phyloP scores from a whole-genome alignment of 805 yeast genomes.

The Teunomyces pallodes region DNA sequence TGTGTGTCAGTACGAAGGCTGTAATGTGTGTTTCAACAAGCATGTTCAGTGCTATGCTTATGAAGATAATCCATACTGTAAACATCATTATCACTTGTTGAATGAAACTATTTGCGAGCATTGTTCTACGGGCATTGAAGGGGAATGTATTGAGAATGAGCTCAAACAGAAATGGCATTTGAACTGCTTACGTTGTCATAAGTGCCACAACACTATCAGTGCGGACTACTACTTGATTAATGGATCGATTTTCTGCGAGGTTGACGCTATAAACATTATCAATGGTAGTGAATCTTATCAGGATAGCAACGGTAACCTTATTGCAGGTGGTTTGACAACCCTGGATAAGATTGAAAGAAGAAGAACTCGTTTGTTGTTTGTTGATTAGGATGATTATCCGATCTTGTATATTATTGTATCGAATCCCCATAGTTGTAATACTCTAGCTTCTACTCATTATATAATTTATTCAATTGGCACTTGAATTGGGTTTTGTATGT shows the following conservation, averaged over 20 bases:
- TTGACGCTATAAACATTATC: conserved; percentile 32
- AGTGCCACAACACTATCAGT: conserved; percentile 51
- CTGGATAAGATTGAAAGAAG: conserved; percentile 41
- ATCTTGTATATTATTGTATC: conserved; percentile 3
- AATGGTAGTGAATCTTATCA: conserved; percentile 21
- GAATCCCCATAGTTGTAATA: background rate
- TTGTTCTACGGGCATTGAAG: conserved; percentile 81
- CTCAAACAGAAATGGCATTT: conserved; percentile 70
- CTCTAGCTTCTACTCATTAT: background rate
- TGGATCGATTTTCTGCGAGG: conserved; percentile 52
- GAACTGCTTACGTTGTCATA: conserved; percentile 65
- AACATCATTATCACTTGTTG: conserved; percentile 66
- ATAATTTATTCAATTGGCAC: background rate
- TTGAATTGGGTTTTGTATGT: background rate
- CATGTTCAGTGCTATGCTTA: conserved; percentile 70
- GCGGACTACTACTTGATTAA: conserved; percentile 56
- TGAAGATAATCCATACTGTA: conserved; percentile 80
- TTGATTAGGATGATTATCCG: conserved; percentile 18
- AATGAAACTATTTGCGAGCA: conserved; percentile 73
- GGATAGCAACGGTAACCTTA: conserved; percentile 19
- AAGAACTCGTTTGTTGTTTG: conserved; percentile 40
- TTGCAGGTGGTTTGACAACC: conserved; percentile 21
- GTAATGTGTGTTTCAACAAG: conserved; percentile 57
- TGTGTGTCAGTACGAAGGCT: conserved; percentile 54
- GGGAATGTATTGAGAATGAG: conserved; percentile 82